Conservation (phyloP, 139 green algal genomes). For the Tetradesmus obliquus region DNA sequence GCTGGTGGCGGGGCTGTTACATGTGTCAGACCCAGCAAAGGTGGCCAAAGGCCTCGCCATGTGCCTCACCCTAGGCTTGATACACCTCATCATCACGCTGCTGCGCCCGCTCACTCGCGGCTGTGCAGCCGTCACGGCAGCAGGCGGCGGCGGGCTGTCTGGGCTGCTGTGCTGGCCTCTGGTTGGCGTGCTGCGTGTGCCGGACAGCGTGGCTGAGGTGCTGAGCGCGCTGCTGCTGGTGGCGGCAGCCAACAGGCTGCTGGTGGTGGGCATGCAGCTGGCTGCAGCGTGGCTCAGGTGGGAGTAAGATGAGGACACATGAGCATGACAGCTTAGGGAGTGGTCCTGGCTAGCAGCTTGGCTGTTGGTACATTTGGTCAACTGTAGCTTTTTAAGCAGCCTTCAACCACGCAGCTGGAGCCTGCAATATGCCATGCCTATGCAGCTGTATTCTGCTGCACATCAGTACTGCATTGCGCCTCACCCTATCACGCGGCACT, state of each 20-base stretch:
- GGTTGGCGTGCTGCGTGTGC: neutral
- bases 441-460: too few relatives aligned
- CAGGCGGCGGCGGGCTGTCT: neutral
- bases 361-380: too few relatives aligned
- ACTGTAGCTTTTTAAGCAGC: too few relatives aligned
- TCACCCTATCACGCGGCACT: too few relatives aligned
- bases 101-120: neutral
- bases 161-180: conserved; percentile 28
- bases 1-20: conserved; percentile 25
- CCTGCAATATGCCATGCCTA: too few relatives aligned
- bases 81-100: neutral
- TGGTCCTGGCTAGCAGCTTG: too few relatives aligned
- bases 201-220: conserved; percentile 33
- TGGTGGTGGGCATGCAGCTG: conserved; percentile 32
- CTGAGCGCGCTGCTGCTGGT: conserved; percentile 26
- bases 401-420: too few relatives aligned
- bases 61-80: conserved; percentile 12
- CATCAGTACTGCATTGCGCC: too few relatives aligned
- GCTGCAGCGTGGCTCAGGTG: conserved; percentile 18
- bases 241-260: conserved; percentile 26
- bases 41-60: conserved; percentile 36
- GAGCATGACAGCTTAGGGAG: neutral
- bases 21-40: conserved; percentile 6
- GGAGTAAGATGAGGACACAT: neutral
- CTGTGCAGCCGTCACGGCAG: neutral